Base-by-base conservation (phyloP, 2,329 filamentous ascomycete genomes). In the Lithohypha guttulata region DNA sequence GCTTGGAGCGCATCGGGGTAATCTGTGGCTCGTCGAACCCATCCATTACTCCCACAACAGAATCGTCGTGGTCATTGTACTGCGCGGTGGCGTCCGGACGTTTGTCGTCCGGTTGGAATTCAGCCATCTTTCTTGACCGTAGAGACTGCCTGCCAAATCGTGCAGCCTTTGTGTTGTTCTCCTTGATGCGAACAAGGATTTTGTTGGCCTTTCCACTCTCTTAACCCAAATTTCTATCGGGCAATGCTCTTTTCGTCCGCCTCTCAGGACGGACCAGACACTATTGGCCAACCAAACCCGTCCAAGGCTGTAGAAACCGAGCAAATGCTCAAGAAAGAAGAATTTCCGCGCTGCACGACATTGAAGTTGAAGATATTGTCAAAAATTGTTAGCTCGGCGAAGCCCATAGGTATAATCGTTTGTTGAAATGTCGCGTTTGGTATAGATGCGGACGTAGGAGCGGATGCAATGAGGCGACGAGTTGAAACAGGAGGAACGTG, bases 211-310 rank as follows among this genome's bases (percentile, higher is more conserved):
- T 9, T 7, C 28, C 15, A 9, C 31, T 9, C 13, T 7, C 17
- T 9, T 22, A 17, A 23, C 17, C 34, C 3, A 4, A 29, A 29
- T 8, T 31, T 15, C 10, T 14, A 26, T 13, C 13, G 25, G 20
- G 11, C 13, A 8, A 32, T 52, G 45, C 52, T 58, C 55, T 66
- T 66, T 66, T 62, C 63, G 64, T 68, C 65, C 65, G 64, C 30
- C 37, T 34, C 60, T 66, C 62, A 68, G 63, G 65, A 66, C 65
- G 64, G 65, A 68, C 64, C 58, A 51, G 56, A 53, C 51, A 60
- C 63, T 63, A 58, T 59, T 66, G 66, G 52, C 61, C 65, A 66
- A 52, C 59, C 51, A 57, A 62, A 57, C 3, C 22, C 23, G 20
- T 37, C 11, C 9, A 15, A 14, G 7, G 8, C 4, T 15, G 30